A percentile compares a stretch with the other conserved stretches of the same genome.
phyloP scores from a whole-genome alignment of 345 rosid genomes.

The Dipteronia sinensis region DNA sequence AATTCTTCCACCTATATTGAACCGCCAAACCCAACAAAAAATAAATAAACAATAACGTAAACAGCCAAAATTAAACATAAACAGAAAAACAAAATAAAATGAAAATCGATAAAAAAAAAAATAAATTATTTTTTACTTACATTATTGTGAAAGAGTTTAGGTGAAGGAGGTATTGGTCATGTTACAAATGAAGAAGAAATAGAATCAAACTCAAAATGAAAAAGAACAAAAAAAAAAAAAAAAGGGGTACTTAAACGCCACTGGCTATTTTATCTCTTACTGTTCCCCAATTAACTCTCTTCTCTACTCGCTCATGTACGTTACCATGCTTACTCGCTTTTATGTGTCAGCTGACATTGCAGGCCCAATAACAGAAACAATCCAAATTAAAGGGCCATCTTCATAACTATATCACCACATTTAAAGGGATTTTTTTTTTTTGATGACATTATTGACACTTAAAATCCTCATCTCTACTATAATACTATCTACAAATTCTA shows the following conservation, averaged over 20 bases:
- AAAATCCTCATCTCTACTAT: too few relatives aligned
- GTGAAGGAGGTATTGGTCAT: conserved; percentile 16
- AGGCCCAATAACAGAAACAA: too few relatives aligned
- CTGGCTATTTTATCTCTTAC: background rate
- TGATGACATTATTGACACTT: too few relatives aligned
- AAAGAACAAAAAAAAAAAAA: too few relatives aligned
- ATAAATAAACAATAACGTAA: background rate
- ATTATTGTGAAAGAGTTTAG: conserved; percentile 10
- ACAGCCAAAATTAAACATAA: background rate
- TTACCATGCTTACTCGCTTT: background rate
- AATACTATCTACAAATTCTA: too few relatives aligned
- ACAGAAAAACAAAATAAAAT: background rate
- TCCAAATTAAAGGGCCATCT: too few relatives aligned
- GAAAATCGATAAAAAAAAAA: background rate
- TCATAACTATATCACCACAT: too few relatives aligned
- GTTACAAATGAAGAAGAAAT: background rate
- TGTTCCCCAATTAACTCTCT: background rate
- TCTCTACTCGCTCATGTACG: background rate
- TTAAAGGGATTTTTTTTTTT: too few relatives aligned
- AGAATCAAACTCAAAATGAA: background rate
- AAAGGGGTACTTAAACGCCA: background rate
- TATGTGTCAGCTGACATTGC: too few relatives aligned
- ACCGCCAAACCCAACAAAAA: background rate
- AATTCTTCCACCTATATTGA: conserved; percentile 3
- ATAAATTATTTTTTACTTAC: background rate